phyloP scores from a whole-genome alignment of 768 basidiomycete genomes.

The Pisolithus microcarpus region DNA sequence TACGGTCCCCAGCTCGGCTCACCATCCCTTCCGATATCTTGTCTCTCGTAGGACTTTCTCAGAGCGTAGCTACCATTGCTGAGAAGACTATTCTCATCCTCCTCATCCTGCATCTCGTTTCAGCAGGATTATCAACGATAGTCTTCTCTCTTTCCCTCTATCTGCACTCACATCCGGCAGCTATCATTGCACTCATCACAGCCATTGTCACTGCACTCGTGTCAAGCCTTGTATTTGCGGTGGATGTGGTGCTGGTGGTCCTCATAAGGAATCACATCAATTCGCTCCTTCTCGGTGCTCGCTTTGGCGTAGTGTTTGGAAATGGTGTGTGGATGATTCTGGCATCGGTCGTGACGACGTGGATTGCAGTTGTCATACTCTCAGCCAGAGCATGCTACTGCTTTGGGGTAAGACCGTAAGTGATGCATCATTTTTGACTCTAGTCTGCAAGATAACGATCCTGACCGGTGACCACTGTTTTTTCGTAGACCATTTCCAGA shows the following conservation, averaged over 20 bases:
- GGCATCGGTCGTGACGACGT: constrained; percentile 45
- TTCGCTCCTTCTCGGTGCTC: constrained; percentile 28
- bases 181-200: constrained; percentile 53
- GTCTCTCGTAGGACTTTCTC: constrained; percentile 36
- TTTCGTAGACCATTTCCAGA: no score
- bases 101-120: constrained; percentile 64
- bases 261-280: constrained; percentile 41
- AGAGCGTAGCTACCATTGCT: constrained; percentile 38
- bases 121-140: constrained; percentile 51
- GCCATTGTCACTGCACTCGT: constrained; percentile 52
- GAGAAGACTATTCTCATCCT: constrained; percentile 44
- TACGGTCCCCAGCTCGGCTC: constrained; percentile 61
- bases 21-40: constrained; percentile 44
- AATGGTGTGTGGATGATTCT: constrained; percentile 71
- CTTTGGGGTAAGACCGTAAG: constrained; percentile 50
- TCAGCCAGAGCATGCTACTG: constrained; percentile 61
- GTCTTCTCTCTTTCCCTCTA: constrained; percentile 49
- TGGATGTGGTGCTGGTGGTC: constrained; percentile 57
- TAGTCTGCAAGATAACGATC: neutral
- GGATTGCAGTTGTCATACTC: constrained; percentile 55
- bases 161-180: constrained; percentile 46
- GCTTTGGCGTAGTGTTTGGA: constrained; percentile 50
- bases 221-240: constrained; percentile 47
- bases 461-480: no score
- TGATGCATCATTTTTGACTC: neutral